These are phyloP conservation scores for Hyphopichia fennica DNA, from an alignment of 1,139 yeast genomes.

Conservation along the genomic window DNA sequence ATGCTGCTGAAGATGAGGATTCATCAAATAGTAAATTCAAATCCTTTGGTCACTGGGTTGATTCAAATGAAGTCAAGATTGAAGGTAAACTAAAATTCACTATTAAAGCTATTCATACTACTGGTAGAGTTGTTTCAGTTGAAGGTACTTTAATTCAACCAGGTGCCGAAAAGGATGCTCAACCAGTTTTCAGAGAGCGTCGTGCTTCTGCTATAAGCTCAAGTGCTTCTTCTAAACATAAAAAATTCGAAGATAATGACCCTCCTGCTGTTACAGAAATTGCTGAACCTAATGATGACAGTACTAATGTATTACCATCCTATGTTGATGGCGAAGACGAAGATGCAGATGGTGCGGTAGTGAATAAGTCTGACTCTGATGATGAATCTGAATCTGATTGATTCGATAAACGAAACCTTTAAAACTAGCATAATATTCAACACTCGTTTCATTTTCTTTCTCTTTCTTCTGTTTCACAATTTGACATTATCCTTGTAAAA, in stretches of 20 bases:
- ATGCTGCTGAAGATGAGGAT: conserved; percentile 16
- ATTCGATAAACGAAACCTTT: background rate
- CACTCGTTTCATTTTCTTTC: background rate
- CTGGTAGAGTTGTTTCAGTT: conserved; percentile 79
- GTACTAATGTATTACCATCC: conserved; percentile 9
- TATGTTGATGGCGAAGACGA: conserved; percentile 16
- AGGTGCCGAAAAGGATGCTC: conserved; percentile 56
- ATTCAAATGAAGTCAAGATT: conserved; percentile 65
- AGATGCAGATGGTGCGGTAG: conserved; percentile 27
- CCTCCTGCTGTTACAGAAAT: conserved; percentile 19
- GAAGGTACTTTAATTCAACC: conserved; percentile 79
- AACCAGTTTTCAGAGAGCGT: conserved; percentile 46
- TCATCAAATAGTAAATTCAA: conserved; percentile 25
- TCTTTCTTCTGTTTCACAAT: background rate
- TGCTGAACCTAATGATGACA: conserved; percentile 19
- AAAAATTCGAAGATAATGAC: conserved; percentile 42
- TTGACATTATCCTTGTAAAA: conserved; percentile 1
- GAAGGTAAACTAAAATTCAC: conserved; percentile 82
- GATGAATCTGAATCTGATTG: conserved; percentile 27
- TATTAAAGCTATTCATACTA: conserved; percentile 68
- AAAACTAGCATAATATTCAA: background rate
- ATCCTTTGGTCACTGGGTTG: conserved; percentile 86
- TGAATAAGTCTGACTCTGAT: conserved; percentile 31
- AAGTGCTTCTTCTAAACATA: conserved; percentile 28
- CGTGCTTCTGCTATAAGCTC: conserved; percentile 17